Evolutionary conservation across 2,329 filamentous ascomycete genomes (phyloP), one percentile per base, ranked within the genome.

Genomic region (Arthrobotrys sphaeroides): DNA sequence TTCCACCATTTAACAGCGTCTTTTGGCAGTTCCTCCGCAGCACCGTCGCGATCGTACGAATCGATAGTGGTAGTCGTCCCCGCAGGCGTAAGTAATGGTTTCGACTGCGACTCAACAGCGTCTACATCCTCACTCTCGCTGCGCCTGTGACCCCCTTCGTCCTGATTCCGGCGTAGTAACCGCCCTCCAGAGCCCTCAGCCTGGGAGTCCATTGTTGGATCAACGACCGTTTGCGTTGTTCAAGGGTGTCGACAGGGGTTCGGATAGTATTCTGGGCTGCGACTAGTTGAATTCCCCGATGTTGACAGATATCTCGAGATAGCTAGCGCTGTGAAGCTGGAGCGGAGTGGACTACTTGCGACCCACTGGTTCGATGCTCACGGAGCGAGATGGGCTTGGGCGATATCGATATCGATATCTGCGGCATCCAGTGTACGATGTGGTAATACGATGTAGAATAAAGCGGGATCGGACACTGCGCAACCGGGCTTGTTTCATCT

Each of bases 1-100:
- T 18, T 72, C 49, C 61, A 77, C 82, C 78, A 82, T 79, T 76
- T 47, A 53, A 53, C 5, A 45, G 2, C 22, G 51, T 47, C 57
- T 12, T 42, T 20, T 36, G 47, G 45, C 53, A 40, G 16, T 31
- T 62, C 51, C 18, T 66, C 53, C n/a, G n/a, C n/a, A n/a, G n/a
- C n/a, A 16, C 31, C 5, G 13, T 57, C 26, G 33, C 68, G 47
- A 64, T 69, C 40, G 31, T 68, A 68, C 13, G 47, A 45, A 36
- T 55, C 24, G 2, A 62, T 36, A 1, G 45, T 26, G 13, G 13
- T 12, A n/a, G 42, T 12, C 13, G 49, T 31, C 42, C 51, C 55
- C 18, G 26, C 22, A 5, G 42, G 5, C 5, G 40, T 24, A 16
- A 78, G 73, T 24, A 76, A 47, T 62, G 77, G 77, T 9, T 36